These are phyloP conservation scores for Ascochyta clinopodiicola DNA, from an alignment of 2,329 filamentous ascomycete genomes.

Conservation along the genomic window DNA sequence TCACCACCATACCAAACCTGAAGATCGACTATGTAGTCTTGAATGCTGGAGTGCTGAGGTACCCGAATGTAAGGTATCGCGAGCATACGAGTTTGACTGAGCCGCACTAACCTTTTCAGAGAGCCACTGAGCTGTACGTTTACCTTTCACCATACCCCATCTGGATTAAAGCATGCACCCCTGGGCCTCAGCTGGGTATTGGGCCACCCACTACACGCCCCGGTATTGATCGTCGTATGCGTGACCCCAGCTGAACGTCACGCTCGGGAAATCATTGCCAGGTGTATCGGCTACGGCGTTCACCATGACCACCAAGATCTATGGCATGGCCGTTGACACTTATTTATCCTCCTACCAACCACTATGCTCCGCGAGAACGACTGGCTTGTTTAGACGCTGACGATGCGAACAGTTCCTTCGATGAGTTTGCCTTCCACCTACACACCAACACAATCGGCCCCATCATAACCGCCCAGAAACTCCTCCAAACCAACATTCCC, in stretches of 20 bases:
- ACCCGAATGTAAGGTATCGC: constrained; percentile 59
- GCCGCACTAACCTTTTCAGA: constrained; percentile 48
- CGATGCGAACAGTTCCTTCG: constrained; percentile 53
- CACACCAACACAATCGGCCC: constrained; percentile 66
- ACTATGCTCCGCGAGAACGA: not conserved
- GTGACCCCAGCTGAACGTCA: not conserved
- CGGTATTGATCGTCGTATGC: not conserved
- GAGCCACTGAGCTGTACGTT: constrained; percentile 59
- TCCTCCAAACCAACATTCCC: constrained; percentile 56
- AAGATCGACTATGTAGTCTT: constrained; percentile 62
- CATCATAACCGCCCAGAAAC: constrained; percentile 62
- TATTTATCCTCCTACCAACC: not conserved
- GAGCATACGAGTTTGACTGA: constrained; percentile 11
- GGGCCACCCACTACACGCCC: not conserved
- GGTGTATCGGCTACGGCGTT: not conserved
- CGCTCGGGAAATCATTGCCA: constrained; percentile 1
- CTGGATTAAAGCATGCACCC: constrained; percentile 32
- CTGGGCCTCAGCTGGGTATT: constrained; percentile 16
- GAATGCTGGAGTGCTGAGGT: constrained; percentile 63
- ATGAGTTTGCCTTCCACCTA: constrained; percentile 61
- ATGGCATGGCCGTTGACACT: not conserved
- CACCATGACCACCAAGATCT: not conserved
- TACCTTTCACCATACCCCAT: constrained; percentile 27
- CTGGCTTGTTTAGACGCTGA: constrained; percentile 5
- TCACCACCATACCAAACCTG: constrained; percentile 50